Conservation (phyloP, 1,284 basidiomycete genomes). For the Gymnopus androsaceus region DNA sequence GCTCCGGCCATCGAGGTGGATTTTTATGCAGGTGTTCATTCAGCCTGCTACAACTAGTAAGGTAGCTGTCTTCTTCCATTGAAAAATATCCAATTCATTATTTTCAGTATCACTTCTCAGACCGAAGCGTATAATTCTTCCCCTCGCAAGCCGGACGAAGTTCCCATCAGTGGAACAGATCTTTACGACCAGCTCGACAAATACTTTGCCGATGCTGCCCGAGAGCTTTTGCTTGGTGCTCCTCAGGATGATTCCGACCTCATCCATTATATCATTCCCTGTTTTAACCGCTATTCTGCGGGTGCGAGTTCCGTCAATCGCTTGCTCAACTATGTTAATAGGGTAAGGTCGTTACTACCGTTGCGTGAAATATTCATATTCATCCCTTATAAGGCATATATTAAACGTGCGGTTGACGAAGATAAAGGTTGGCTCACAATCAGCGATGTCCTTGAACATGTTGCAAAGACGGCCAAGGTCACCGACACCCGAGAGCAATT, state of each 20-base stretch:
- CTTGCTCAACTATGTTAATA: constrained; percentile 75
- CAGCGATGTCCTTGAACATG: constrained; percentile 63
- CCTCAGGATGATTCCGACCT: constrained; percentile 67
- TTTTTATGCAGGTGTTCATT: constrained; percentile 76
- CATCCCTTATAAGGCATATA: too few relatives aligned
- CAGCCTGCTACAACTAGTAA: constrained; percentile 75
- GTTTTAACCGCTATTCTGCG: constrained; percentile 66
- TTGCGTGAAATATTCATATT: too few relatives aligned
- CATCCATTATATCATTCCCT: constrained; percentile 67
- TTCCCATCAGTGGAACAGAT: constrained; percentile 55
- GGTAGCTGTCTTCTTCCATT: constrained; percentile 14
- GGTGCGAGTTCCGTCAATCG: constrained; percentile 68
- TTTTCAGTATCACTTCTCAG: constrained; percentile 57
- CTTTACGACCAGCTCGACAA: constrained; percentile 71
- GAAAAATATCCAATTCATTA: constrained; percentile 10
- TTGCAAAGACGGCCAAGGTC: constrained; percentile 52
- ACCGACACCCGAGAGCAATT: constrained; percentile 61
- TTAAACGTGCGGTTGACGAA: constrained; percentile 74
- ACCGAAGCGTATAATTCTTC: constrained; percentile 44
- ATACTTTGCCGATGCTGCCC: constrained; percentile 33
- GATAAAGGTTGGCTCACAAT: constrained; percentile 75
- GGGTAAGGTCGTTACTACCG: too few relatives aligned
- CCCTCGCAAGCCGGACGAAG: constrained; percentile 25
- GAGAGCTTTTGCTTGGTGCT: constrained; percentile 61
- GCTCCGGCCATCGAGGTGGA: constrained; percentile 69